A percentile compares a stretch with the other conserved stretches of the same genome.
Conservation (phyloP, 305 asterid species). For the Rubia tinctorum region DNA sequence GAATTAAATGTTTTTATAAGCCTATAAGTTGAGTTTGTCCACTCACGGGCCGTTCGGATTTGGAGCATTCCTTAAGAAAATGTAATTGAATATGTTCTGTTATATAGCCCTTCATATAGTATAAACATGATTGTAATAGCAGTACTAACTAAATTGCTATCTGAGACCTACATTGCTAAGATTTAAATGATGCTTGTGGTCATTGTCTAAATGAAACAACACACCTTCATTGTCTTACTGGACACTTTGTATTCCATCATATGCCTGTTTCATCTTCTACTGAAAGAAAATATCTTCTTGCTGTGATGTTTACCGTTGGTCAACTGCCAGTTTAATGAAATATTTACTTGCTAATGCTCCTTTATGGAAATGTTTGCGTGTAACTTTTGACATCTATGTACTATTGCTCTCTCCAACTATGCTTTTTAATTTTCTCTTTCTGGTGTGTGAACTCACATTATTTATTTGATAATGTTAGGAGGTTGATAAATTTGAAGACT, state of each 20-base stretch:
- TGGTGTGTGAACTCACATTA: conserved; percentile 10
- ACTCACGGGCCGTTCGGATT: not conserved
- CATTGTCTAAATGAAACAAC: not conserved
- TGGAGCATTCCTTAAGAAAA: not conserved
- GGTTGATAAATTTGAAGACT: conserved; percentile 90
- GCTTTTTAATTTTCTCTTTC: not conserved
- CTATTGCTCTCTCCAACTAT: not conserved
- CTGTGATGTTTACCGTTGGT: not conserved
- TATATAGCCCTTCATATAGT: not conserved
- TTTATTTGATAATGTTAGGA: conserved; percentile 51
- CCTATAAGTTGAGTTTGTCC: not conserved
- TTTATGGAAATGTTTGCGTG: not conserved
- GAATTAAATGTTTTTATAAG: too few relatives aligned
- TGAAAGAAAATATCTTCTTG: not conserved
- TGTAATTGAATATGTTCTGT: not conserved
- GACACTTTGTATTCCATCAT: not conserved
- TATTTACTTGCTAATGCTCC: conserved; percentile 1
- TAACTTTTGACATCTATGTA: not conserved
- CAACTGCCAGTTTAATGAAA: not conserved
- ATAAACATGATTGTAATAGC: not conserved
- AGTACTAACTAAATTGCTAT: not conserved
- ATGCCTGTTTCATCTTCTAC: not conserved
- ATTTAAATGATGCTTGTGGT: not conserved
- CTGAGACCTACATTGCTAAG: not conserved
- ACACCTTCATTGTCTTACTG: not conserved